Evolutionary conservation across 495 filamentous ascomycete genomes (phyloP).

Genomic region (Chaetomium cochliodes): DNA sequence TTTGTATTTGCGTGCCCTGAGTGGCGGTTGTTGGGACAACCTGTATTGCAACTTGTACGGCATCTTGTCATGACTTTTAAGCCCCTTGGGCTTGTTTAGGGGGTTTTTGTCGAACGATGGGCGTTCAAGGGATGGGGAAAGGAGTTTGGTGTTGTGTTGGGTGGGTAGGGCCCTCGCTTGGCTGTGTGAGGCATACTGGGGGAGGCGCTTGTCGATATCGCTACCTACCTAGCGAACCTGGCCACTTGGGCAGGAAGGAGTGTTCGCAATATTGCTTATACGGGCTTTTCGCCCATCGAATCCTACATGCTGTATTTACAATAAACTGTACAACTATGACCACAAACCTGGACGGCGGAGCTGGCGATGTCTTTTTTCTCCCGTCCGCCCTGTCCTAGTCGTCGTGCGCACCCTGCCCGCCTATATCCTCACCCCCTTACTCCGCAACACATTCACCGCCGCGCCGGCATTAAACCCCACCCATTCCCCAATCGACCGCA

Average conservation of each 20-base stretch:
- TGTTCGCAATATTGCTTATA: constrained; percentile 8
- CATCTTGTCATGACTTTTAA: not conserved
- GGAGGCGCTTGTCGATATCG: not conserved
- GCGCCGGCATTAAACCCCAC: constrained; percentile 71
- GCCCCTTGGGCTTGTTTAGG: not conserved
- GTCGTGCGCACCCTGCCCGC: not conserved
- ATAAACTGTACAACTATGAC: not conserved
- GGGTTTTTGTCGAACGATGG: not conserved
- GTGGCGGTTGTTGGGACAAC: constrained; percentile 8
- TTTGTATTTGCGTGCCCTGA: not conserved
- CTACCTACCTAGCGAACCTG: constrained; percentile 9
- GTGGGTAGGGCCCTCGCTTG: not conserved
- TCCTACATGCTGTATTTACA: constrained; percentile 4
- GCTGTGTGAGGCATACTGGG: not conserved
- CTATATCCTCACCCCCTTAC: constrained; percentile 61
- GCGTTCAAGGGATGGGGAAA: constrained; percentile 3
- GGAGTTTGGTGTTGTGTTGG: constrained; percentile 12
- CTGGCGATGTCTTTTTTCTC: not conserved
- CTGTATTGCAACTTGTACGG: constrained; percentile 4
- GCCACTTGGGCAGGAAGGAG: not conserved
- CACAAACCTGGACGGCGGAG: not conserved
- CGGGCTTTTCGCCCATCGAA: not conserved
- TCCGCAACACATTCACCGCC: constrained; percentile 60
- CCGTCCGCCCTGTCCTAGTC: not conserved
- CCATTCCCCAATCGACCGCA: constrained; percentile 68